Conservation (phyloP, 208 protist genomes). For the Phytomonas sp. region DNA sequence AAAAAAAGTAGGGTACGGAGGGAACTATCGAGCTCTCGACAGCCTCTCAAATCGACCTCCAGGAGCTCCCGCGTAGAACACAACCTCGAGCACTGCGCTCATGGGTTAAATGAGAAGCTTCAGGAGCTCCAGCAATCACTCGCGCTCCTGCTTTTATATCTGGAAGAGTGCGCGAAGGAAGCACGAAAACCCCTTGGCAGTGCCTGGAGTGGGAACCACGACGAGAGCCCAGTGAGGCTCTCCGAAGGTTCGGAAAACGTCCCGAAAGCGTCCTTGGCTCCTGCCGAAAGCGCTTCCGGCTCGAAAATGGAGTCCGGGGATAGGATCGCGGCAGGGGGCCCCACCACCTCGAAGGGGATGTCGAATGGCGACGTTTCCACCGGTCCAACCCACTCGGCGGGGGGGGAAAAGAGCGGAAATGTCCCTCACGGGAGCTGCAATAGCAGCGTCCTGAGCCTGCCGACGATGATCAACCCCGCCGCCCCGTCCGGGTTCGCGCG, state of each 20-base stretch:
- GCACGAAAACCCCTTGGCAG: slow-evolving; percentile 25
- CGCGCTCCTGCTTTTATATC: slow-evolving; percentile 23
- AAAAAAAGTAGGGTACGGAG: neutral
- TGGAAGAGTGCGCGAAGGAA: slow-evolving; percentile 29
- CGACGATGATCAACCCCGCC: neutral
- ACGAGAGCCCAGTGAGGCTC: neutral
- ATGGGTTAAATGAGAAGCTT: slow-evolving; percentile 23
- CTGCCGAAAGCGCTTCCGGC: too few species aligned
- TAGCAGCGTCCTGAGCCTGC: slow-evolving; percentile 2
- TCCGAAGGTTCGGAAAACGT: neutral
- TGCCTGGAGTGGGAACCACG: neutral
- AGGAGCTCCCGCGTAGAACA: slow-evolving; percentile 8
- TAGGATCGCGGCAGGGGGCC: too few species aligned
- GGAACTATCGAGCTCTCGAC: neutral
- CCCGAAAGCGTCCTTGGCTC: too few species aligned
- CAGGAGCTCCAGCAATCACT: slow-evolving; percentile 28
- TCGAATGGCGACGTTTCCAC: neutral
- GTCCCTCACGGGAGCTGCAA: neutral
- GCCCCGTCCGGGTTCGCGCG: slow-evolving; percentile 16
- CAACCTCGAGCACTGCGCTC: neutral
- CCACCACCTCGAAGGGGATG: neutral
- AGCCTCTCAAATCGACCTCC: neutral
- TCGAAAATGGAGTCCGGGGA: too few species aligned
- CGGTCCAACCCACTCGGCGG: neutral
- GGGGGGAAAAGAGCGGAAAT: neutral